Conservation (phyloP, 306 rosid species). For the Erythrophleum fordii region DNA sequence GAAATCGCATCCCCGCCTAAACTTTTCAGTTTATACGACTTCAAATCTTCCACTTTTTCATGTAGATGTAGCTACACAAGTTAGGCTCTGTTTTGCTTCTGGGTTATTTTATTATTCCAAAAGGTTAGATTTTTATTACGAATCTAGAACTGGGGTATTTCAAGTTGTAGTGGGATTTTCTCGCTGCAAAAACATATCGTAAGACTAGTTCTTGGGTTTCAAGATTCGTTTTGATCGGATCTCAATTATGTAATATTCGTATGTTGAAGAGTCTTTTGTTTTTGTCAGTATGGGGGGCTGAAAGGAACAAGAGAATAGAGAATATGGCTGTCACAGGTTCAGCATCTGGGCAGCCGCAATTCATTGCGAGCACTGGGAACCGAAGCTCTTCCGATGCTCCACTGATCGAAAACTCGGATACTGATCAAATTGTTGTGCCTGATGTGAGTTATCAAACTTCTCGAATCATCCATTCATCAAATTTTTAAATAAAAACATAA, state of each 20-base stretch:
- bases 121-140: neutral
- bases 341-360: conserved; percentile 71
- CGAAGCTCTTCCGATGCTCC: conserved; percentile 70
- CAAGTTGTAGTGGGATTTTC: neutral
- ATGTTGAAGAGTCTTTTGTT: conserved; percentile 3
- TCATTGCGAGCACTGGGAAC: conserved; percentile 78
- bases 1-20: neutral
- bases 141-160: conserved; percentile 24
- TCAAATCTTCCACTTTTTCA: neutral
- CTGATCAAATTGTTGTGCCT: conserved; percentile 79
- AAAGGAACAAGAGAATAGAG: conserved; percentile 24
- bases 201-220: neutral
- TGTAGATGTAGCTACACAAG: neutral
- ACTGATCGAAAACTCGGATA: conserved; percentile 67
- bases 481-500: neutral
- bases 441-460: conserved; percentile 66
- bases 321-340: conserved; percentile 66
- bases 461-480: neutral
- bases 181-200: neutral
- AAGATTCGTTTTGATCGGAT: conserved; percentile 20
- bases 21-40: neutral
- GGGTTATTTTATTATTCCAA: neutral
- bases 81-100: conserved; percentile 6
- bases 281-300: conserved; percentile 25
- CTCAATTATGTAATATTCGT: conserved; percentile 24